Percentiles rank a stretch among this genome's conserved stretches.
Evolutionary conservation across 768 basidiomycete genomes (phyloP).

Genomic region (Tephrocybe sp.): DNA sequence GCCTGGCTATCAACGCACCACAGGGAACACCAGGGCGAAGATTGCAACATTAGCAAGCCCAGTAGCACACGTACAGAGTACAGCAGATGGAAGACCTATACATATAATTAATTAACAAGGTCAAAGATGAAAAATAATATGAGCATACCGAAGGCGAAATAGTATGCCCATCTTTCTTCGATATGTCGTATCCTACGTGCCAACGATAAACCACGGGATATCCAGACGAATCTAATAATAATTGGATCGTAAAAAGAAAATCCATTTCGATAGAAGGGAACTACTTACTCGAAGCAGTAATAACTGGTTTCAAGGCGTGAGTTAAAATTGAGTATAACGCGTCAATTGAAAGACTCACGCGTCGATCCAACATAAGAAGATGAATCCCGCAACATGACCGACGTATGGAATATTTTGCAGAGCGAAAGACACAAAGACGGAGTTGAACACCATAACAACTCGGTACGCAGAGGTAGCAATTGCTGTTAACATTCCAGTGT

Average conservation of each 20-base stretch:
- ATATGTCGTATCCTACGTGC: slow-evolving; percentile 67
- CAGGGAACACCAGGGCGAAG: slow-evolving; percentile 81
- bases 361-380: slow-evolving; percentile 84
- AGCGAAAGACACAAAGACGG: slow-evolving; percentile 63
- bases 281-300: slow-evolving; percentile 82
- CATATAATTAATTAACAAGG: not conserved
- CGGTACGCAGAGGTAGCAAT: slow-evolving; percentile 82
- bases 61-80: slow-evolving; percentile 69
- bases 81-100: slow-evolving; percentile 67
- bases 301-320: slow-evolving; percentile 46
- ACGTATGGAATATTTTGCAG: slow-evolving; percentile 62
- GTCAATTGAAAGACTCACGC: slow-evolving; percentile 52
- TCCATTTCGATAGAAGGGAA: not conserved
- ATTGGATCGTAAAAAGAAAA: slow-evolving; percentile 8
- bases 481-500: slow-evolving; percentile 67
- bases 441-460: slow-evolving; percentile 77
- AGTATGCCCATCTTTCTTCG: slow-evolving; percentile 90
- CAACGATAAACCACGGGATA: slow-evolving; percentile 68
- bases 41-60: slow-evolving; percentile 77
- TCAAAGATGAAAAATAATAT: not conserved
- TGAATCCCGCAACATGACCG: slow-evolving; percentile 59
- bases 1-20: slow-evolving; percentile 40
- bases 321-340: not conserved
- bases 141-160: slow-evolving; percentile 70
- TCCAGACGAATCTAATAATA: slow-evolving; percentile 66